Percentiles rank a stretch among this genome's conserved stretches.
Evolutionary conservation across 106 monocot genomes (phyloP).

Genomic region (Triglochin maritima): DNA sequence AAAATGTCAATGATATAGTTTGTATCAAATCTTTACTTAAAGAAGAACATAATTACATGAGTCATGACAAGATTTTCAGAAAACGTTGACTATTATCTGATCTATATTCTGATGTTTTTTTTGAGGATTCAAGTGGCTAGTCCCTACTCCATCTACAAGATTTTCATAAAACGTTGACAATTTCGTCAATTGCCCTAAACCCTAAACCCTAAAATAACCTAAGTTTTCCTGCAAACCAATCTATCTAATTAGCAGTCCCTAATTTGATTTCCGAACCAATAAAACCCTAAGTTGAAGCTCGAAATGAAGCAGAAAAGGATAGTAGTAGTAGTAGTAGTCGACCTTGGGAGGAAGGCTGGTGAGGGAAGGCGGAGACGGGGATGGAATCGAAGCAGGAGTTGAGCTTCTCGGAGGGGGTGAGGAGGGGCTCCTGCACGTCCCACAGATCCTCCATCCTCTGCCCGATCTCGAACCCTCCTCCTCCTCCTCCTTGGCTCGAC

Average conservation of each 20-base stretch:
- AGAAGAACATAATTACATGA: too few relatives aligned
- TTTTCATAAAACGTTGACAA: too few relatives aligned
- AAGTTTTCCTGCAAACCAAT: too few relatives aligned
- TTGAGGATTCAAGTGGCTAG: too few relatives aligned
- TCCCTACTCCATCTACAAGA: too few relatives aligned
- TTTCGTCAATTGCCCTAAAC: too few relatives aligned
- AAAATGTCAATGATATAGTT: not conserved
- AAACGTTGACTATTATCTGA: not conserved
- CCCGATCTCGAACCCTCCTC: conserved; percentile 35
- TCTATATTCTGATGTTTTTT: not conserved
- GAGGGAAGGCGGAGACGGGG: conserved; percentile 58
- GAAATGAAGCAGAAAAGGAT: not conserved
- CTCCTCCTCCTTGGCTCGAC: conserved; percentile 65
- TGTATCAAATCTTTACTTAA: not conserved
- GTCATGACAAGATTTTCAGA: too few relatives aligned
- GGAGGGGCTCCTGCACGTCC: conserved; percentile 51
- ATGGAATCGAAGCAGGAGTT: conserved; percentile 73
- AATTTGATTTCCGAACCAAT: too few relatives aligned
- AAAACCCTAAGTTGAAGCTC: not conserved
- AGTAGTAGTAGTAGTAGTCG: not conserved
- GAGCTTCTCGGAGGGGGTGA: conserved; percentile 73
- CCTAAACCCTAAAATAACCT: too few relatives aligned
- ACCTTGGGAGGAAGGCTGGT: conserved; percentile 52
- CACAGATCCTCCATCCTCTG: conserved; percentile 67
- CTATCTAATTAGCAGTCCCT: too few relatives aligned